phyloP scores from a whole-genome alignment of 2,329 filamentous ascomycete genomes.

The Pseudogymnoascus sp. region DNA sequence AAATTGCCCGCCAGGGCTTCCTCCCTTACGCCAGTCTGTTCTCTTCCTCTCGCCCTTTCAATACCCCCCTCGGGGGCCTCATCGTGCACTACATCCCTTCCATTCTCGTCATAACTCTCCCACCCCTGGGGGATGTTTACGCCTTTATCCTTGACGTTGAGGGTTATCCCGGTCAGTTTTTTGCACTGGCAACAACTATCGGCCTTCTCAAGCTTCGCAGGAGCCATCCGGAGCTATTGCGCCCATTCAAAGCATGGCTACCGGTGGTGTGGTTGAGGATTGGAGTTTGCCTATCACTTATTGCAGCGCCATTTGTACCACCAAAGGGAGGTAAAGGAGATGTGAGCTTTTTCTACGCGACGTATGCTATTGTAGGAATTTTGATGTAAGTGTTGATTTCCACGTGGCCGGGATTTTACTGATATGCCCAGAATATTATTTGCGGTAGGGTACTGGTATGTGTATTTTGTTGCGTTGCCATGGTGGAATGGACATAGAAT shows the following conservation, averaged over 20 bases:
- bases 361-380: slow-evolving; percentile 45
- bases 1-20: slow-evolving; percentile 40
- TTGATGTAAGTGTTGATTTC: slow-evolving; percentile 38
- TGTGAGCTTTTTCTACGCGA: slow-evolving; percentile 44
- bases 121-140: slow-evolving; percentile 33
- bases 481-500: slow-evolving; percentile 49
- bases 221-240: slow-evolving; percentile 35
- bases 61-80: slow-evolving; percentile 30
- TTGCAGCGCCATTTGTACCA: slow-evolving; percentile 30
- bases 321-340: slow-evolving; percentile 33
- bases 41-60: slow-evolving; percentile 21
- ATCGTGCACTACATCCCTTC: slow-evolving; percentile 56
- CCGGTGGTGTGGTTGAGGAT: slow-evolving; percentile 24
- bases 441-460: slow-evolving; percentile 58
- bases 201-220: slow-evolving; percentile 42
- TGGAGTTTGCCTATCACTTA: slow-evolving; percentile 25
- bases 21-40: slow-evolving; percentile 34
- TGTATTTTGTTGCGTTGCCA: slow-evolving; percentile 56
- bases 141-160: slow-evolving; percentile 32
- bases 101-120: slow-evolving; percentile 44
- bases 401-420: slow-evolving; percentile 12
- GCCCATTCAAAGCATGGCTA: slow-evolving; percentile 24
- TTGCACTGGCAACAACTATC: slow-evolving; percentile 24
- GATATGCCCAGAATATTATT: slow-evolving; percentile 41
- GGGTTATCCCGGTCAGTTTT: slow-evolving; percentile 39